These are phyloP conservation scores for Phytophthora multivora DNA, from an alignment of 352 stramenopile genomes.

Conservation along the genomic window DNA sequence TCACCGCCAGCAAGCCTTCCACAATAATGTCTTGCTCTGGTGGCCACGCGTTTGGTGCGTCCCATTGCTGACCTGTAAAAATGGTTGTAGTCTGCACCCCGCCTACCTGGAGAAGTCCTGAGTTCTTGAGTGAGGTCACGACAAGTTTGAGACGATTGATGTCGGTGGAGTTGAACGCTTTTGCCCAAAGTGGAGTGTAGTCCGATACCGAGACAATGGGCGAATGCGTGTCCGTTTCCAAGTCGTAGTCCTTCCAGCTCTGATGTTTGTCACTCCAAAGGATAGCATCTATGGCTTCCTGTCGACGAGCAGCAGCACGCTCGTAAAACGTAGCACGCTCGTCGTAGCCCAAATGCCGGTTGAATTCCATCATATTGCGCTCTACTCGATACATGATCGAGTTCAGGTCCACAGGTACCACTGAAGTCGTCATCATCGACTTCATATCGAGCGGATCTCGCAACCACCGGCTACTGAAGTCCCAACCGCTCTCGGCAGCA, in stretches of 20 bases:
- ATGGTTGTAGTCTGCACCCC: conserved; percentile 74
- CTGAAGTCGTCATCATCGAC: conserved; percentile 63
- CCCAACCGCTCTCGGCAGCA: conserved; percentile 90
- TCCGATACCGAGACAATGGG: conserved; percentile 62
- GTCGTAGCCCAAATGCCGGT: conserved; percentile 48
- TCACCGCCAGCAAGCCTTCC: conserved; percentile 69
- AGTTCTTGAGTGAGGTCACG: conserved; percentile 54
- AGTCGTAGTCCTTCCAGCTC: conserved; percentile 78
- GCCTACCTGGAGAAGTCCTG: conserved; percentile 62
- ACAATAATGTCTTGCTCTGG: conserved; percentile 85
- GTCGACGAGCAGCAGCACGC: conserved; percentile 41
- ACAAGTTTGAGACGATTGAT: conserved; percentile 48
- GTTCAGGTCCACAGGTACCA: conserved; percentile 89
- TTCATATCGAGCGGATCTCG: conserved; percentile 64
- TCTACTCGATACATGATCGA: conserved; percentile 83
- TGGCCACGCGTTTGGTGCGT: conserved; percentile 86
- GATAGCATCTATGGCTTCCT: conserved; percentile 66
- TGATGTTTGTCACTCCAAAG: conserved; percentile 65
- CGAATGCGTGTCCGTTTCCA: conserved; percentile 56
- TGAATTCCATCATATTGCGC: conserved; percentile 72
- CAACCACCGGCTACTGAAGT: conserved; percentile 91
- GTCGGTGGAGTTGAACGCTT: conserved; percentile 57
- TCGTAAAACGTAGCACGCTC: conserved; percentile 55
- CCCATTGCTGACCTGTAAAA: conserved; percentile 88
- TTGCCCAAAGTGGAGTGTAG: conserved; percentile 82